Base-by-base conservation (phyloP, 2,329 filamentous ascomycete genomes). In the Aureobasidium sp. region DNA sequence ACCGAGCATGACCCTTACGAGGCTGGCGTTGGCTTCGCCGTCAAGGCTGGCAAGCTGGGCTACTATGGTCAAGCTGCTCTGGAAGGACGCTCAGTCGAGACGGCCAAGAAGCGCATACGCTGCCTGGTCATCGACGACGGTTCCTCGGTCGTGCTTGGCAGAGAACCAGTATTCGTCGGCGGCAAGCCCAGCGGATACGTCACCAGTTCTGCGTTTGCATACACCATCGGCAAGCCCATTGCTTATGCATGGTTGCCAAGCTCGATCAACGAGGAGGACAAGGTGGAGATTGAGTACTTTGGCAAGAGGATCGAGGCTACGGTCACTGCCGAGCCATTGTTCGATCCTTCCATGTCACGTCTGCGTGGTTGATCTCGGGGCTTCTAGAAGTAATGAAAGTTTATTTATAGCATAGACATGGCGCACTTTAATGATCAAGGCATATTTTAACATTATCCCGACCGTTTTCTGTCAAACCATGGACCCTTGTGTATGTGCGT, bases 251-350 rank as follows among this genome's bases (percentile, higher is more conserved):
- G 82, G 73, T 70, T 87, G 14, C 82, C 83, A 0, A 74, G 70
- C 12, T 67, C 66, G 1, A 67, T 85, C 2, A 62, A 59, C 0
- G 78, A 82, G 47, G 82, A 50, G 82, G 75, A 78, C 3, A 62
- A 66, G 0, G 81, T 86, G 0, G 82, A 85, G 67, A 76, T 87
- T 61, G 82, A 85, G 66, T 87, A 87, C 67, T 86, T 87, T 70
- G 82, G 83, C 5, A 73, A 71, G 62, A 74, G 75, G 12, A 78
- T 85, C 58, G 66, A 67, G 54, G 84, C 84, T 0, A 85, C 82
- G 3, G 79, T 86, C 0, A 72, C 74, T 0, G 64, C 73, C 1
- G 82, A 84, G 50, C 79, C 82, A 9, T 59, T 82, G 47, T 77
- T 63, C 17, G 61, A 61, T 39, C 59, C 59, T 37, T 40, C 47